These are phyloP conservation scores for Pleurotus sapidus DNA, from an alignment of 768 basidiomycete genomes.

Conservation along the genomic window DNA sequence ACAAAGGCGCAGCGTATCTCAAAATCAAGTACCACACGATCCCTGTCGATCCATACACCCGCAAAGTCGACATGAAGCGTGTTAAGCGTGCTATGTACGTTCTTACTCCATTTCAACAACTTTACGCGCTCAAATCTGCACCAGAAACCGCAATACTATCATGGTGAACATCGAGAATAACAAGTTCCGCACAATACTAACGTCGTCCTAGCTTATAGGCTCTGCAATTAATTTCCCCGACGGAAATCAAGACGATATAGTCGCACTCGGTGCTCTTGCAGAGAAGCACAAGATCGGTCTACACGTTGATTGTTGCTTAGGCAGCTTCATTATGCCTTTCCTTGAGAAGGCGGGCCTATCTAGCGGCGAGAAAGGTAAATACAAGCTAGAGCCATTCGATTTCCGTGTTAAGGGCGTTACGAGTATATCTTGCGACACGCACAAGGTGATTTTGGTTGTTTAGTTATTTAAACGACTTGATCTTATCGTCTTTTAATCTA, in stretches of 20 bases:
- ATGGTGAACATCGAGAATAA: slow-evolving; percentile 46
- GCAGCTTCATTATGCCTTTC: slow-evolving; percentile 93
- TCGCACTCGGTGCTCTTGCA: slow-evolving; percentile 73
- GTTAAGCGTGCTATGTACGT: slow-evolving; percentile 88
- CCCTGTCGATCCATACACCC: slow-evolving; percentile 73
- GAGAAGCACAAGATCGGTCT: slow-evolving; percentile 73
- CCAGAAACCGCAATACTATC: slow-evolving; percentile 84
- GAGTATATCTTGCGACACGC: slow-evolving; percentile 93
- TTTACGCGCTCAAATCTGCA: slow-evolving; percentile 6
- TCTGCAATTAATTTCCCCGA: slow-evolving; percentile 87
- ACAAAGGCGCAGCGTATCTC: slow-evolving; percentile 89
- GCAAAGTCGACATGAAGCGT: slow-evolving; percentile 72
- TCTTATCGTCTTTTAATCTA: slow-evolving; percentile 24
- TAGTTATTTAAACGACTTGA: background rate
- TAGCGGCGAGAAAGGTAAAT: slow-evolving; percentile 51
- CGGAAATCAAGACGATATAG: slow-evolving; percentile 85
- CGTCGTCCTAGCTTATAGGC: slow-evolving; percentile 62
- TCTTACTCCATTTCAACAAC: slow-evolving; percentile 1
- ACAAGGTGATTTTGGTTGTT: slow-evolving; percentile 56
- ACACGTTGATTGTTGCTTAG: slow-evolving; percentile 94
- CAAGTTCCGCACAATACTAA: background rate
- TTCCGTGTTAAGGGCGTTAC: slow-evolving; percentile 92
- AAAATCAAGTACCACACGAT: slow-evolving; percentile 87
- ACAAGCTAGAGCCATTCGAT: slow-evolving; percentile 74
- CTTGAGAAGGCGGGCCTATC: slow-evolving; percentile 77